A percentile compares a stretch with the other conserved stretches of the same genome.
phyloP scores from a whole-genome alignment of 2,329 filamentous ascomycete species.

The Ophiostoma tasmaniense region DNA sequence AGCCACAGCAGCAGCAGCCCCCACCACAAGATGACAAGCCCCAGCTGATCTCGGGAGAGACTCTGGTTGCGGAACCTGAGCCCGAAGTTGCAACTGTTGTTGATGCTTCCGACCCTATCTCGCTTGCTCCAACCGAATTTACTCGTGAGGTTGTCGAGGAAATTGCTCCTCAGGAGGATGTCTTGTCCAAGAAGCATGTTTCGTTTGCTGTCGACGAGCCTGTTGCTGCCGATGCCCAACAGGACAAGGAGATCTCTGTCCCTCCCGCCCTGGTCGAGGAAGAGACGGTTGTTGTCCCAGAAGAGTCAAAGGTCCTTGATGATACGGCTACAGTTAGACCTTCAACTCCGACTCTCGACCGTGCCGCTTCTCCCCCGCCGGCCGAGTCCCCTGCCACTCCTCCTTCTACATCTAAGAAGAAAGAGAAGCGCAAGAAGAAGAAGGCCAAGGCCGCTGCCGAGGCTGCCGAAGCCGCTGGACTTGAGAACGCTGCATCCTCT shows the following conservation, averaged over 20 bases:
- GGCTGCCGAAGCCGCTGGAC: background rate
- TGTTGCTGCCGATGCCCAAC: background rate
- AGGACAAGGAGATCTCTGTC: background rate
- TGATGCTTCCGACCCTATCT: background rate
- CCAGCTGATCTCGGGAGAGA: constrained; percentile 1
- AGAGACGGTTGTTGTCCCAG: background rate
- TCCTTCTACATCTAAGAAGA: background rate
- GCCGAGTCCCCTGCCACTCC: background rate
- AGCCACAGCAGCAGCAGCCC: background rate
- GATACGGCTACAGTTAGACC: background rate
- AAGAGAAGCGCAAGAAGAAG: constrained; percentile 2
- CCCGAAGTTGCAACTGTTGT: background rate
- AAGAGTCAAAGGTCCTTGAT: background rate
- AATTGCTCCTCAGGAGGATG: background rate
- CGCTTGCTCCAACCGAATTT: background rate
- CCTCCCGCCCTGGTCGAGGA: background rate
- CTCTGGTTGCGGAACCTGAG: constrained; percentile 11
- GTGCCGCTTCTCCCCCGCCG: background rate
- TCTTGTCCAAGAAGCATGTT: constrained; percentile 2
- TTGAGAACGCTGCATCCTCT: background rate
- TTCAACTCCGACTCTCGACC: background rate
- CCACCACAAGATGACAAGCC: background rate
- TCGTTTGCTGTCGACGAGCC: background rate
- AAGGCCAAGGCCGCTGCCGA: background rate
- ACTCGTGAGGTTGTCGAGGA: constrained; percentile 4